Percentiles rank a stretch among this genome's conserved stretches.
Evolutionary conservation across 164 flowering plant species (phyloP).

Genomic region (Amborella trichopoda): DNA sequence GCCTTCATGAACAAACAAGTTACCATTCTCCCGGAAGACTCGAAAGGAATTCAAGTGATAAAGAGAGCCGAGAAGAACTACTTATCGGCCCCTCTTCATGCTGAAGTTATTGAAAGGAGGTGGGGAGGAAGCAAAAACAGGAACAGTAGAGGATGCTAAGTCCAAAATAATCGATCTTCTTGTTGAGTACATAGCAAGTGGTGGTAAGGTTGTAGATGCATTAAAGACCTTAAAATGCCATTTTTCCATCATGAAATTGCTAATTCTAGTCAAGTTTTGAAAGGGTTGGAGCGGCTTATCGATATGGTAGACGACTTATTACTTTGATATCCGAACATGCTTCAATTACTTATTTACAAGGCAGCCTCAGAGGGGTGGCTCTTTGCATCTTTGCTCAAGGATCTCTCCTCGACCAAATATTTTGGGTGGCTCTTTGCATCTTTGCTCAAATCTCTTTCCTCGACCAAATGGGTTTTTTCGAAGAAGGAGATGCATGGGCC

Average conservation of each 20-base stretch:
- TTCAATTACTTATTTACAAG: constrained; percentile 55
- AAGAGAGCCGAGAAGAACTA: constrained; percentile 60
- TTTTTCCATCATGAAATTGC: constrained; percentile 81
- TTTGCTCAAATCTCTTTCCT: too few species aligned
- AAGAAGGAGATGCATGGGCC: constrained; percentile 20
- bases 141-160: constrained; percentile 66
- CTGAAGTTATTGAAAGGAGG: constrained; percentile 58
- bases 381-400: constrained; percentile 52
- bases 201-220: constrained; percentile 59
- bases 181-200: constrained; percentile 50
- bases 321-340: constrained; percentile 53
- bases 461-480: constrained; percentile 19
- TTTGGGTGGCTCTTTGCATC: too few species aligned
- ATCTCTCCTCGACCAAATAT: too few species aligned
- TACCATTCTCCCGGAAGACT: constrained; percentile 22
- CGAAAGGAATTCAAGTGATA: constrained; percentile 53
- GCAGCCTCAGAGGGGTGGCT: constrained; percentile 87
- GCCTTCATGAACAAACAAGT: constrained; percentile 48
- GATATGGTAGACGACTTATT: constrained; percentile 65
- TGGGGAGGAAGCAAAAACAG: constrained; percentile 65
- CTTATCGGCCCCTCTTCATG: constrained; percentile 61
- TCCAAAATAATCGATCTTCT: constrained; percentile 41
- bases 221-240: constrained; percentile 63
- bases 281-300: constrained; percentile 55
- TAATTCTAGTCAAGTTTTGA: constrained; percentile 60